Base-by-base conservation (phyloP, 2,329 filamentous ascomycete species). In the Claviceps citrina region DNA sequence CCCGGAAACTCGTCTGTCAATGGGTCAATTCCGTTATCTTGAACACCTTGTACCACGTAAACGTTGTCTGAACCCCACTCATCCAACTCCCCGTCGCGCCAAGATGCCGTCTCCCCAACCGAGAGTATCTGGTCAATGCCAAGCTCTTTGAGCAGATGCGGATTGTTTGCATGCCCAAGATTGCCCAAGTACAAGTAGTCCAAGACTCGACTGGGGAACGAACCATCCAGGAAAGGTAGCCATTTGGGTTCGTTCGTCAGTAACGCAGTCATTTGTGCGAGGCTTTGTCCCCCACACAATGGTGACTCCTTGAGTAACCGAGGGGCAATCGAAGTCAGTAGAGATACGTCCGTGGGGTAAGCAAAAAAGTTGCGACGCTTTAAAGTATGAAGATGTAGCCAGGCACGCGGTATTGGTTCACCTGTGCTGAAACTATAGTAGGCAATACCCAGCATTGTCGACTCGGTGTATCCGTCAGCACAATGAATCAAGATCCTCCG, bases 151-250 rank as follows among this genome's bases (percentile, higher is more conserved):
- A 98, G 63, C 25, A 98, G 64, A 40, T 84, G 81, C 0, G 87
- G 84, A 50, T 96, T 96, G 54, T 96, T 96, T 7, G 91, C 91
- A 55, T 98, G 91, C 0, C 76, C 77, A 13, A 96, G 68, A 51
- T 96, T 96, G 1, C 91, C 91, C 10, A 98, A 72, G 55, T 98
- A 98, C 78, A 98, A 86, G 55, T 96, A 95, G 40, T 87, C 80
- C 31, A 94, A 64, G 30, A 98, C 74, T 12, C 89, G 76, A 54
- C 84, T 94, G 1, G 91, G 91, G 18, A 96, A 70, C 19, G 85
- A 94, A 4, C 91, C 91, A 55, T 96, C 89, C 48, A 95, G 75
- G 40, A 76, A 76, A 22, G 74, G 67, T 41, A 95, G 73, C 91
- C 91, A 98, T 27, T 68, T 65, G 1, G 89, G 89, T 51, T 85